A percentile compares a stretch with the other conserved stretches of the same genome.
Evolutionary conservation across 2,329 filamentous ascomycete genomes (phyloP).

Genomic region (Blastomyces emzantsi): DNA sequence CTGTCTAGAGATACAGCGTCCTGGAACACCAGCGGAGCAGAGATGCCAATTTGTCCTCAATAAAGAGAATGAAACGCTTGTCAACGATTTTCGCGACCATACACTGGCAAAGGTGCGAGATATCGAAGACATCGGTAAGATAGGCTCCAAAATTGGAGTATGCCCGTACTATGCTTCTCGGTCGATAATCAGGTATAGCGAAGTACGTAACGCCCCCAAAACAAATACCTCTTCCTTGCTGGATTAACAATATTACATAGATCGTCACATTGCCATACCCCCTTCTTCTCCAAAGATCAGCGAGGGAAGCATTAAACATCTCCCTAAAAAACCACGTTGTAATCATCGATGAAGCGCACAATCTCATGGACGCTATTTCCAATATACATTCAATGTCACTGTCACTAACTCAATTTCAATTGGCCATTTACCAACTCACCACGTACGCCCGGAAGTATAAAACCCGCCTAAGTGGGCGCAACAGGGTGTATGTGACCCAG

Average conservation of each 20-base stretch:
- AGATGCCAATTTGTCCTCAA: conserved; percentile 69
- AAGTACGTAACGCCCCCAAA: conserved; percentile 39
- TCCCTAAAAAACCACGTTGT: conserved; percentile 80
- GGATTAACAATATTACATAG: conserved; percentile 27
- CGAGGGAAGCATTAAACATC: conserved; percentile 77
- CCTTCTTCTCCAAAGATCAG: conserved; percentile 73
- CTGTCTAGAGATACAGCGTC: conserved; percentile 81
- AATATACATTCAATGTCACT: conserved; percentile 77
- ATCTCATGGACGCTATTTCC: conserved; percentile 89
- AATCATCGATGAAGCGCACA: conserved; percentile 97
- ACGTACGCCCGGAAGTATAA: conserved; percentile 81
- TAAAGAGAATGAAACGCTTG: conserved; percentile 62
- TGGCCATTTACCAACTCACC: conserved; percentile 65
- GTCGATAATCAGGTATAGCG: conserved; percentile 67
- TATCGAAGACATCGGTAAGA: conserved; percentile 75
- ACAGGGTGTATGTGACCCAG: conserved; percentile 84
- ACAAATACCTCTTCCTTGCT: neutral
- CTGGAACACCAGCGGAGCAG: conserved; percentile 51
- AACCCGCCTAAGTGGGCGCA: conserved; percentile 79
- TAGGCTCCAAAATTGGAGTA: conserved; percentile 70
- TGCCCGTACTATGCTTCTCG: conserved; percentile 97
- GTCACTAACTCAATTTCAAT: conserved; percentile 60
- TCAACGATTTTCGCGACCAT: conserved; percentile 76
- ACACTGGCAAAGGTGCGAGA: conserved; percentile 77
- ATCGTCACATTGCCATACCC: conserved; percentile 92